phyloP scores from a whole-genome alignment of 768 basidiomycete genomes.

The Termitomyces sp. region DNA sequence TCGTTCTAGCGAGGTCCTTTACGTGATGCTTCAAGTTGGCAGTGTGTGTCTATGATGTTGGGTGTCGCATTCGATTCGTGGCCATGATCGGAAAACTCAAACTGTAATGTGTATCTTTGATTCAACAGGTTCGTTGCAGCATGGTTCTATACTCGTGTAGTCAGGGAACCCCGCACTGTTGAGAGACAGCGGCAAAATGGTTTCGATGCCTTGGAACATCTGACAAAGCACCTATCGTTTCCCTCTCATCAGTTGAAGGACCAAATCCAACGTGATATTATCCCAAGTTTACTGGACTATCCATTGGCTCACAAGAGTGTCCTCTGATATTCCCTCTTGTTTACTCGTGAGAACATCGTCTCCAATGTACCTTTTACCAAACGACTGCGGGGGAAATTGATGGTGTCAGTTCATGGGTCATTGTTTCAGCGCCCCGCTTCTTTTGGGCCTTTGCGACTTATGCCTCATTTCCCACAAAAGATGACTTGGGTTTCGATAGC shows the following conservation, averaged over 20 bases:
- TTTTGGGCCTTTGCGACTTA: background rate
- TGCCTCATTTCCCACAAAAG: background rate
- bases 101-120: background rate
- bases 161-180: background rate
- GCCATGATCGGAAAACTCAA: background rate
- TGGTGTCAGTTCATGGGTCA: background rate
- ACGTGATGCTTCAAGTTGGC: background rate
- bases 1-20: slow-evolving; percentile 9
- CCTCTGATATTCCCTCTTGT: background rate
- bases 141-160: background rate
- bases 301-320: background rate
- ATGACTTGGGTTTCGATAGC: background rate
- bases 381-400: background rate
- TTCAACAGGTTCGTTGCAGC: background rate
- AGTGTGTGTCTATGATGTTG: background rate
- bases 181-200: background rate
- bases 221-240: background rate
- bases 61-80: background rate
- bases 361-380: no score
- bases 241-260: background rate
- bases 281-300: background rate
- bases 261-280: background rate
- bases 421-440: background rate
- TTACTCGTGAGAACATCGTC: background rate
- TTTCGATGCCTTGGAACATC: background rate